Conservation (phyloP, 2,329 filamentous ascomycete species). For the Diplodia scrobiculata region DNA sequence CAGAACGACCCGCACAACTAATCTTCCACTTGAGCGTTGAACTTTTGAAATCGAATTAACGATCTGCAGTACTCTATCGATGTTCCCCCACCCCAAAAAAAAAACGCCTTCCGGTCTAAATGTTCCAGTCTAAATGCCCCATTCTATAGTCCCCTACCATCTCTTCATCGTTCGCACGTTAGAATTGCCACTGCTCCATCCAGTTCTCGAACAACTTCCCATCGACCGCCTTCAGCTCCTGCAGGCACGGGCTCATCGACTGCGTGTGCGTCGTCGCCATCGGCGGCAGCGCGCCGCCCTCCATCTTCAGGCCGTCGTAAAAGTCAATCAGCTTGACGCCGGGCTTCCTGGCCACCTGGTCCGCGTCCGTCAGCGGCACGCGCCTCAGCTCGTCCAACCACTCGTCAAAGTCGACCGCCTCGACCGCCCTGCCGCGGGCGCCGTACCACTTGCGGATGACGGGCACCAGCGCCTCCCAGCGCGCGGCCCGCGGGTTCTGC, state of each 20-base stretch:
- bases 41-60: neutral
- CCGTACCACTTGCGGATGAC: constrained; percentile 20
- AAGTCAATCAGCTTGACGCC: constrained; percentile 32
- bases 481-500: constrained; percentile 28
- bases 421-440: neutral
- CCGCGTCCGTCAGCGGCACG: constrained; percentile 20
- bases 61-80: neutral
- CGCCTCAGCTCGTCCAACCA: constrained; percentile 29
- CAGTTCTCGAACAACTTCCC: constrained; percentile 28
- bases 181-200: constrained; percentile 27
- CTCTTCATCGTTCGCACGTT: no score
- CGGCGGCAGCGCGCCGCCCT: constrained; percentile 24
- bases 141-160: neutral
- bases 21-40: no score
- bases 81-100: neutral
- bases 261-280: constrained; percentile 16
- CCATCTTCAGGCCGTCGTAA: constrained; percentile 28
- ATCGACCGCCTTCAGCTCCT: constrained; percentile 14
- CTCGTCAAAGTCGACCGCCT: constrained; percentile 22
- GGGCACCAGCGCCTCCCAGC: constrained; percentile 29
- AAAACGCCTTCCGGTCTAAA: neutral
- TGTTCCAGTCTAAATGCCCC: neutral
- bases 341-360: constrained; percentile 27
- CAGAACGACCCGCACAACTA: no score
- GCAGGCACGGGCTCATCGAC: constrained; percentile 9